Conservation (phyloP, 1,284 basidiomycete species). For the Sutorius eximius region DNA sequence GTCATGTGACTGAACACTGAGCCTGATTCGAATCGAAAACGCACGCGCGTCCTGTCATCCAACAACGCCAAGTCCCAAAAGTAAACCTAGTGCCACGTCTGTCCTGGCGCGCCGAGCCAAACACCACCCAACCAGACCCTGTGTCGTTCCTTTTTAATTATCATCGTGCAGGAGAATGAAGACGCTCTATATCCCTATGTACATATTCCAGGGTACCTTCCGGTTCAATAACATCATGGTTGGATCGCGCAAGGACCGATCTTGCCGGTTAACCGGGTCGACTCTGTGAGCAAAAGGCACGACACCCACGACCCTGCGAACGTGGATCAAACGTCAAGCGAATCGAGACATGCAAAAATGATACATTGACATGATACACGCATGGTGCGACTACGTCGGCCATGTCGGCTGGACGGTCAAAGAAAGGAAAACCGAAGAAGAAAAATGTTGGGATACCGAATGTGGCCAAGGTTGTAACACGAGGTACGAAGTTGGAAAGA, state of each 20-base stretch:
- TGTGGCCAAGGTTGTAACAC: neutral
- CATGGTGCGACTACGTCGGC: neutral
- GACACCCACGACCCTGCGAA: conserved; percentile 1
- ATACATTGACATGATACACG: neutral
- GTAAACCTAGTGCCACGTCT: neutral
- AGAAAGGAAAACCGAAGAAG: neutral
- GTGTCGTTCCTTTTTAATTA: neutral
- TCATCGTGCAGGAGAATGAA: neutral
- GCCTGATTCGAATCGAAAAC: too few species aligned
- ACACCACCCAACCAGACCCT: neutral
- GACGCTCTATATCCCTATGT: neutral
- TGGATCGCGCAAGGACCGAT: neutral
- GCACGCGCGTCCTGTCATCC: too few species aligned
- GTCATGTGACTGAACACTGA: too few species aligned
- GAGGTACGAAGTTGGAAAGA: neutral
- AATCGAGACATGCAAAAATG: neutral
- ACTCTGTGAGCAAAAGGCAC: neutral
- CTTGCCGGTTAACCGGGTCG: neutral
- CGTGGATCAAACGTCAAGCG: neutral
- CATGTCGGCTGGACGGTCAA: neutral
- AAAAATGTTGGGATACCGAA: neutral
- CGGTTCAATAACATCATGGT: neutral
- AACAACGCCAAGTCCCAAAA: neutral
- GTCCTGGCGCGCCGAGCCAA: neutral
- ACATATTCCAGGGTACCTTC: neutral